Evolutionary conservation across 495 filamentous ascomycete species (phyloP).

Genomic region (Lophiotrema nucula): DNA sequence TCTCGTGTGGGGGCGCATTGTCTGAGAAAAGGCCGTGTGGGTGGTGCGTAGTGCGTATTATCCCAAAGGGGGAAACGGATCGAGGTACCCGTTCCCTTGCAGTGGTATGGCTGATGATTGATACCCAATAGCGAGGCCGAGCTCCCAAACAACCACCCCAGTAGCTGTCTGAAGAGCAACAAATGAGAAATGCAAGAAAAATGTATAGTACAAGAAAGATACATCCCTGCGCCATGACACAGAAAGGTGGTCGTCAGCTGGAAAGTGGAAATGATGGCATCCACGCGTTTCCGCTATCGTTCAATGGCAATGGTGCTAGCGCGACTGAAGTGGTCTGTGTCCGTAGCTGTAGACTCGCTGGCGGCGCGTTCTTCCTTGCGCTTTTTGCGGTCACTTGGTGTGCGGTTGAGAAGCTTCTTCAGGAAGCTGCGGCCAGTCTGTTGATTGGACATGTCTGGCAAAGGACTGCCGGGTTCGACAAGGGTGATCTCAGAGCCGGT

Average conservation of each 20-base stretch:
- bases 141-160: background rate
- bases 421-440: conserved; percentile 24
- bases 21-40: no score
- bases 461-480: conserved; percentile 10
- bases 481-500: background rate
- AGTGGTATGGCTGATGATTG: background rate
- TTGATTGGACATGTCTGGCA: conserved; percentile 1
- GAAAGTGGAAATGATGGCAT: conserved; percentile 4
- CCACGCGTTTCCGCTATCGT: conserved; percentile 9
- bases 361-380: conserved; percentile 16
- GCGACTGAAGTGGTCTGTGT: conserved; percentile 10
- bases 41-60: background rate
- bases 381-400: conserved; percentile 30
- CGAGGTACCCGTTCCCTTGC: conserved; percentile 10
- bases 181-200: conserved; percentile 8
- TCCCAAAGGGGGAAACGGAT: background rate
- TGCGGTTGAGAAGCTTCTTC: conserved; percentile 21
- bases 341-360: conserved; percentile 23
- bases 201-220: conserved; percentile 24
- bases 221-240: conserved; percentile 12
- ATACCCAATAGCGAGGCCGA: background rate
- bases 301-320: conserved; percentile 25
- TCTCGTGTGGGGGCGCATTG: background rate
- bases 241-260: background rate
- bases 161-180: background rate